Evolutionary conservation across 345 rosid species (phyloP), one percentile per base, ranked within the genome.

Genomic region (Hibiscus trionum): DNA sequence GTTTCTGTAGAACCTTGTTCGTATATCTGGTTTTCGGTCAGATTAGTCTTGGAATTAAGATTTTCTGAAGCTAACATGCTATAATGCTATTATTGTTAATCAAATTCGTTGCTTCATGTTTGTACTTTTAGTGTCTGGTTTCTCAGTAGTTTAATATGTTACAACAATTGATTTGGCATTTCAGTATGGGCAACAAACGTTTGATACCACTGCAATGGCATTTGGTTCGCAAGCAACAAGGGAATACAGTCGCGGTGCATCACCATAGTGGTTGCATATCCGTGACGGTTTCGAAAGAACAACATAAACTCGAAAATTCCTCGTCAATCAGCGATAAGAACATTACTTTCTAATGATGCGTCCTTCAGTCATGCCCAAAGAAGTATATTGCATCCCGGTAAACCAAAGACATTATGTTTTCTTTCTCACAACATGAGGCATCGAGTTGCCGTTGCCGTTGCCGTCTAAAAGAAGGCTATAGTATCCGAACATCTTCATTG

Each of bases 211-310:
- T 16, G 90, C 85, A 33, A 73, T 89, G 80, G 86, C 84, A 61
- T 90, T 87, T 49, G 85, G 83, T 61, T 77, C 91, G 2, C 96
- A 86, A 81, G 81, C 90, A 11, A 57, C 86, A 4, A 83, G 91
- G 83, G 95, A 84, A 58, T 89, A 80, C 77, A 75, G 80, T 50
- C 86, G 81, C 2, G 86, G 86, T 67, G 70, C 98, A 60, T 93
- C 95, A 61, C 90, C 91, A 0, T 91, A 93, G 69, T 93, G 95
- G 98, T 80, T 93, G 87, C 98, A 89, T 69, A 93, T 93, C 70
- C 90, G 91, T 49, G 76, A 91, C 58, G 83, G 93, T 68, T 88
- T 90, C 72, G 89, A 84, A 73, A 83, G 93, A 85, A 77, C 87
- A 71, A 77, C 77, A 61, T 86, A 69, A 80, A 58, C 12, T 61